Evolutionary conservation across 2,329 filamentous ascomycete genomes (phyloP), one percentile per base, ranked within the genome.

Genomic region (Hymenotorrendiella dingleyae): DNA sequence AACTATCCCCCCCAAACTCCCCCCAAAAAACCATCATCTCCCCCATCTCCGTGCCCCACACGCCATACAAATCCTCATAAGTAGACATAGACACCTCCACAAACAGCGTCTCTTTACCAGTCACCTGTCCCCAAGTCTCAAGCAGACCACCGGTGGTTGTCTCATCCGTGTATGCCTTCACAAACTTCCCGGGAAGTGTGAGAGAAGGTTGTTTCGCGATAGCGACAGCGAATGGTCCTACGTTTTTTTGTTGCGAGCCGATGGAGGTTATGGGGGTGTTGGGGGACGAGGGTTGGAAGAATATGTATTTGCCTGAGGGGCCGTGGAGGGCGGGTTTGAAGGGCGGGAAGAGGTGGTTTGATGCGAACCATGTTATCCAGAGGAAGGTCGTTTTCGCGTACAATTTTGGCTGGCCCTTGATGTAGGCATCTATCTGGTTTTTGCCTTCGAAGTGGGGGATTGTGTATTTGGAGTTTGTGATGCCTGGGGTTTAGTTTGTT

Each of bases 331-430:
- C 56, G 2, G 52, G 57, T 6, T 35, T 48, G 30, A 62, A 59
- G 29, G 58, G 47, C 8, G 60, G 50, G 6, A 54, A 38, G 42
- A 45, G 11, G 40, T 62, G 52, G 32, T 68, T 70, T 4, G 46
- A 47, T 2, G 60, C 59, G 39, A 65, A 70, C 28, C 53, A 66
- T 1, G 54, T 54, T 5, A 64, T 40, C 60, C 61, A 67, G 4
- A 69, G 42, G 36, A 66, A 68, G 0, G 67, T 69, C 0, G 66
- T 70, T 53, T 68, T 70, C 8, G 39, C 37, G 1, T 60, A 47
- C 3, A 69, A 49, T 1, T 43, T 47, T 5, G 53, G 33, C 7
- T 67, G 54, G 0, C 56, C 41, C 20, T 62, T 64, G 23, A 62
- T 60, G 4, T 54, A 59, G 14, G 57, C 54, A 33, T 68, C 65